Conservation (phyloP, 768 basidiomycete species). For the Xerocomellus amylosporus region DNA sequence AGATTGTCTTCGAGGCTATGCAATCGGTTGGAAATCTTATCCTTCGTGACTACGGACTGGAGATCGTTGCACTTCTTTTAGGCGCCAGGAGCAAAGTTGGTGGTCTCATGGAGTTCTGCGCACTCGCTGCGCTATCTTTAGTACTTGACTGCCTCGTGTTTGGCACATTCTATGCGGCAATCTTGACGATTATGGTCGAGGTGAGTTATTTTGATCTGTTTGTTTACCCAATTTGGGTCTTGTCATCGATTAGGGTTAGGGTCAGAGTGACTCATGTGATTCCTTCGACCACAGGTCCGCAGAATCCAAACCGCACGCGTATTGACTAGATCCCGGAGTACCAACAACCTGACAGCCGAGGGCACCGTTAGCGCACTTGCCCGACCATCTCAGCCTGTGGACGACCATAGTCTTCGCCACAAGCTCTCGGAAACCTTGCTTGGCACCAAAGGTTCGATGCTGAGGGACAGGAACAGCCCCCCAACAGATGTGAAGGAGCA, state of each 20-base stretch:
- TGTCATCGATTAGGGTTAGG: conserved; percentile 8
- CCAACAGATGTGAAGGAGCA: conserved; percentile 50
- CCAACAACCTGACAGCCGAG: conserved; percentile 27
- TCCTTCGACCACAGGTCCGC: conserved; percentile 66
- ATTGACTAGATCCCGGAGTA: conserved; percentile 39
- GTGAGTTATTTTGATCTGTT: conserved; percentile 41
- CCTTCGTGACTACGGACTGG: conserved; percentile 89
- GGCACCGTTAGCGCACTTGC: conserved; percentile 31
- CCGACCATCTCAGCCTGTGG: conserved; percentile 23
- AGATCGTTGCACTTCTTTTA: conserved; percentile 83
- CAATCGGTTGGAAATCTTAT: conserved; percentile 76
- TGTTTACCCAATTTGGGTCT: not conserved
- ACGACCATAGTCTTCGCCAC: conserved; percentile 16
- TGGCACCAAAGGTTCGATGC: conserved; percentile 51
- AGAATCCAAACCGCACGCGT: conserved; percentile 64
- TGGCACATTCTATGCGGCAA: conserved; percentile 85
- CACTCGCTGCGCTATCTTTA: conserved; percentile 86
- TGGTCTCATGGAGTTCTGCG: conserved; percentile 91
- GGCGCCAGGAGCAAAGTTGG: conserved; percentile 86
- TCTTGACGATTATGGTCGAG: conserved; percentile 95
- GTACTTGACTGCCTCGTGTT: conserved; percentile 84
- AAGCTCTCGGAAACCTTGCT: conserved; percentile 34
- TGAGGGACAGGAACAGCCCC: conserved; percentile 42
- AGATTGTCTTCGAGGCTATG: conserved; percentile 83
- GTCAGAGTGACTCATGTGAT: conserved; percentile 4